A percentile compares a stretch with the other conserved stretches of the same genome.
These are phyloP conservation scores for Dothideomycetes sp. DNA, from an alignment of 2,329 filamentous ascomycete genomes.

Conservation along the genomic window DNA sequence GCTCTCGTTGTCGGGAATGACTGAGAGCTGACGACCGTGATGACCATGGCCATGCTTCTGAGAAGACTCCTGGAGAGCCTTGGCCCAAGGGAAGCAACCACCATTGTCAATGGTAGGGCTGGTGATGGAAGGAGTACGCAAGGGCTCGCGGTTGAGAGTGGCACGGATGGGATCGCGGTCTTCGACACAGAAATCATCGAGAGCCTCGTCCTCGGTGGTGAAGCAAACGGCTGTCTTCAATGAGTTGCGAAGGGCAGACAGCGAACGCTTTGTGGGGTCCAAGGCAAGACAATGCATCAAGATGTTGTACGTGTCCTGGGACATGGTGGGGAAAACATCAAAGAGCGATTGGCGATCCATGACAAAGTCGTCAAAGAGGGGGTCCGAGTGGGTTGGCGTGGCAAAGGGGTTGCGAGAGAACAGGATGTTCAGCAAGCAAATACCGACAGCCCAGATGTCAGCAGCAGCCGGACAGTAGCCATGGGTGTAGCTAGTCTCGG, in stretches of 20 bases:
- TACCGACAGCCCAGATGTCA: constrained; percentile 94
- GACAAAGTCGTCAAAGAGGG: constrained; percentile 85
- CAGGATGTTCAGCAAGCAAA: constrained; percentile 90
- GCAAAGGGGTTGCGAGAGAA: constrained; percentile 97
- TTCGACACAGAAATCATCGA: constrained; percentile 83
- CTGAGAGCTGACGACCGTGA: constrained; percentile 74
- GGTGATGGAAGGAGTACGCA: constrained; percentile 90
- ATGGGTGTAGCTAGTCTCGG: constrained; percentile 55
- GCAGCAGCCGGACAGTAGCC: constrained; percentile 91
- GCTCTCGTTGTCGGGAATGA: constrained; percentile 68
- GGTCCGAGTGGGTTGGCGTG: constrained; percentile 79
- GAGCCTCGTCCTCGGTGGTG: constrained; percentile 81
- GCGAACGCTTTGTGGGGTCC: constrained; percentile 79
- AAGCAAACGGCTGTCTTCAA: constrained; percentile 77
- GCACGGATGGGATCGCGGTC: constrained; percentile 70
- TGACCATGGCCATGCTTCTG: too few relatives aligned
- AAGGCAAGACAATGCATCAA: constrained; percentile 83
- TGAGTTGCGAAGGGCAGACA: constrained; percentile 67
- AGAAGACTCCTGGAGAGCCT: constrained; percentile 70
- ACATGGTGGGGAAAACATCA: constrained; percentile 97
- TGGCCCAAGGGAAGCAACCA: constrained; percentile 90
- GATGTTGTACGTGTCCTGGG: constrained; percentile 93
- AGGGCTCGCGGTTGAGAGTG: constrained; percentile 80
- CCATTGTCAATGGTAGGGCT: constrained; percentile 67
- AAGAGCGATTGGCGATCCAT: constrained; percentile 92